Base-by-base conservation (phyloP, 768 basidiomycete species). In the Tulasnella calospora region DNA sequence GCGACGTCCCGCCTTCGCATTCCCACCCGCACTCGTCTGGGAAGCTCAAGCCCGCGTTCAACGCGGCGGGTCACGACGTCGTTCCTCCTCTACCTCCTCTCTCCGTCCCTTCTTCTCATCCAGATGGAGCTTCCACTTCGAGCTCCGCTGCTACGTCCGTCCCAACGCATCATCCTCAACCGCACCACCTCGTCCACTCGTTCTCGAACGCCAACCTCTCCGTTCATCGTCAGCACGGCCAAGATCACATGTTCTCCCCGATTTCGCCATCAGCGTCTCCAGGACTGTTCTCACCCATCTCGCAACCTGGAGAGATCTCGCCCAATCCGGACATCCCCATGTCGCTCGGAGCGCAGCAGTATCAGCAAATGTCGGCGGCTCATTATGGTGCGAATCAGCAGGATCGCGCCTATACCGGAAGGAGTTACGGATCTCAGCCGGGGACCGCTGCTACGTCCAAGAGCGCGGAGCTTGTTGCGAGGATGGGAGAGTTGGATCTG, bases 1-100 rank as follows among this genome's bases (percentile, higher is more conserved):
- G 87, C 57, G 84, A 83, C 75, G 79, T 87, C 1, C 87, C 86
- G 80, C 88, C 88, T 27, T 88, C 88, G 40, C 88, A 90, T 83
- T 87, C 87, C 41, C 85, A 88, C 81, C 77, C 77, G 33, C 55
- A 72, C 38, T 85, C 87, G 10, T 80, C 86, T 21, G 83, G 85
- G 17, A 84, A 80, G 78, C 83, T 84, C 44, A 82, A 81, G 77
- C 82, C 82, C 70, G 83, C 85, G 23, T 87, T 87, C 81, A 61
- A 61, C 55, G 75, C 46, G 4, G 38, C 27, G 1, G 74, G 35
- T 55, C n/a, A 38, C n/a, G 75, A 40, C 75, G 51, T 57, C 38
- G 55, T 76, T 30, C 57, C 84, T 46, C 84, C 85, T 77, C 82
- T 83, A 70, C 84, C 84, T 83, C 84, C 85, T 80, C 84, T 84